Evolutionary conservation across 805 yeast species (phyloP).

Genomic region (Candida ficus): DNA sequence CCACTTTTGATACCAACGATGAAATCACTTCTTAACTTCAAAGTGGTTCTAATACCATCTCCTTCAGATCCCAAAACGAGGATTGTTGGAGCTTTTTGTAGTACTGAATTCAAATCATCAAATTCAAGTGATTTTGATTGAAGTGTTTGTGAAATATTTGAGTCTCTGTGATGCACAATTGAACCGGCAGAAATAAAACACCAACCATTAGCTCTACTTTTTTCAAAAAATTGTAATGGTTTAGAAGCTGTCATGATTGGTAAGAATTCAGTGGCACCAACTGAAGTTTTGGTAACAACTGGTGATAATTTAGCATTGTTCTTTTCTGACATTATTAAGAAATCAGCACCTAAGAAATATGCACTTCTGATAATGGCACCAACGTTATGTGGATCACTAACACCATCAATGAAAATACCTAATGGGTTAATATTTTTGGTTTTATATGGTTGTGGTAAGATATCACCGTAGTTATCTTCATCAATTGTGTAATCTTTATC

Average conservation of each 20-base stretch:
- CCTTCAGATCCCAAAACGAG: conserved; percentile 86
- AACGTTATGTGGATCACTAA: conserved; percentile 82
- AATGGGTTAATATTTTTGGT: conserved; percentile 44
- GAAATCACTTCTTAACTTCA: conserved; percentile 53
- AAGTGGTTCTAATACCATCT: conserved; percentile 65
- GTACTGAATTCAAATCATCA: conserved; percentile 38
- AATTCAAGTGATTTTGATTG: conserved; percentile 33
- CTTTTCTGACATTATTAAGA: conserved; percentile 60
- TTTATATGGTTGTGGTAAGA: conserved; percentile 15
- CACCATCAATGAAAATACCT: conserved; percentile 71
- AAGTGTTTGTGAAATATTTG: conserved; percentile 22
- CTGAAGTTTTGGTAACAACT: conserved; percentile 71
- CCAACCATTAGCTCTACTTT: conserved; percentile 59
- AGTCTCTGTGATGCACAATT: conserved; percentile 29
- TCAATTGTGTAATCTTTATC: conserved; percentile 15
- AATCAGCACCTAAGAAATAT: conserved; percentile 78
- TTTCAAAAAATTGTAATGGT: conserved; percentile 58
- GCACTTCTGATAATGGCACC: conserved; percentile 83
- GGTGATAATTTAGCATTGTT: conserved; percentile 76
- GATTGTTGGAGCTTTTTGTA: conserved; percentile 52
- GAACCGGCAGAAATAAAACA: conserved; percentile 57
- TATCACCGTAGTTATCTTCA: conserved; percentile 25
- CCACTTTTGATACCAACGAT: conserved; percentile 31
- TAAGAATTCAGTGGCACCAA: conserved; percentile 78
- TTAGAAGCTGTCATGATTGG: conserved; percentile 53